Percentiles rank a stretch among this genome's conserved stretches.
phyloP scores from a whole-genome alignment of 345 rosid genomes.

The Erucastrum elatum region DNA sequence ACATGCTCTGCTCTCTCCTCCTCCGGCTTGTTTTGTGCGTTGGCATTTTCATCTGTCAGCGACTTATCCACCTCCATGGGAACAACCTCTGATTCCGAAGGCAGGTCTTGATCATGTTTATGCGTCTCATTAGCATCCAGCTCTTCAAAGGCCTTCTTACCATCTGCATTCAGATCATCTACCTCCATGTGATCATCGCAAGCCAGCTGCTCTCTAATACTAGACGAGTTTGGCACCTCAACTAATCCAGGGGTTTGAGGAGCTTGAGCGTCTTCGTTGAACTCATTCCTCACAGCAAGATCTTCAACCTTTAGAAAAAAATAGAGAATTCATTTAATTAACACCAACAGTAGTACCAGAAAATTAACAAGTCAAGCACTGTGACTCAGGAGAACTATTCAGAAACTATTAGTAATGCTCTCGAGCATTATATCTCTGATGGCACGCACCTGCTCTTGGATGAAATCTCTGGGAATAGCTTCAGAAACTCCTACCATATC shows the following conservation, averaged over 20 bases:
- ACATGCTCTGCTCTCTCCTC: conserved; percentile 43
- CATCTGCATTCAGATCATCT: conserved; percentile 53
- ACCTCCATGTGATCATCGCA: conserved; percentile 68
- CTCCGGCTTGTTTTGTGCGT: conserved; percentile 39
- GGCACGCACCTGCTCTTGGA: conserved; percentile 59
- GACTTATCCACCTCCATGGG: conserved; percentile 36
- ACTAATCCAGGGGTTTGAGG: conserved; percentile 88
- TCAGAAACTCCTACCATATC: conserved; percentile 41
- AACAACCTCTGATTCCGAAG: conserved; percentile 36
- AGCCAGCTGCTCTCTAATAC: conserved; percentile 61
- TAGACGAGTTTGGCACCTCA: conserved; percentile 67
- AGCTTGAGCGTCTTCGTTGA: conserved; percentile 75
- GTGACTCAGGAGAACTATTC: background rate
- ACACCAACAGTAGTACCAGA: background rate
- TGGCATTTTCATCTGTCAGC: conserved; percentile 39
- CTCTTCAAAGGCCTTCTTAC: conserved; percentile 39
- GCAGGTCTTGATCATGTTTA: conserved; percentile 32
- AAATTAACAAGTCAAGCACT: conserved; percentile 10
- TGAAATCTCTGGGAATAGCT: conserved; percentile 44
- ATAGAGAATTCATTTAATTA: conserved; percentile 18
- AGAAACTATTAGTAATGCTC: conserved; percentile 2
- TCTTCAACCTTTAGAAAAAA: conserved; percentile 50
- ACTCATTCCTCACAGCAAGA: conserved; percentile 49
- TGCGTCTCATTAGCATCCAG: conserved; percentile 36
- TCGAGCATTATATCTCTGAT: conserved; percentile 5